Base-by-base conservation (phyloP, 139 green algal genomes). In the Coelastrella sp. region DNA sequence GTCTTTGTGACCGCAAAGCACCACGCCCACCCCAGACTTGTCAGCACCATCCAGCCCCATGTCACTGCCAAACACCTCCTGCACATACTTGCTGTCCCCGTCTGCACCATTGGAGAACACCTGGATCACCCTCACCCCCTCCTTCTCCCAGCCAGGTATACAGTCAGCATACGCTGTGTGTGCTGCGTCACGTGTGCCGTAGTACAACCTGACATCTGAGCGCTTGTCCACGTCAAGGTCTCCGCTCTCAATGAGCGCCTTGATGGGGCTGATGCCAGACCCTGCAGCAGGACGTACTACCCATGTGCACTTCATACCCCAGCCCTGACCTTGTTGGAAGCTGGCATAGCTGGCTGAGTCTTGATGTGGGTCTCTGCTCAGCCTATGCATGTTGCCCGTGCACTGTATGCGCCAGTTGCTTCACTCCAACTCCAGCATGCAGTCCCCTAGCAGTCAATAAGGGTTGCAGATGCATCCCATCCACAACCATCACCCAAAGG, bases 1-100 rank as follows among this genome's bases (percentile, higher is more conserved):
- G 78, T 96, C 96, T 90, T 98, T 98, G 68, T 99, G 97, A 8
- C 97, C 97, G 82, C 96, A 98, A 88, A 99, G 90, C 76, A 98
- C 90, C 10, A 96, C 96, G 12, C 93, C 93, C 74, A 95, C 94
- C 5, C 82, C 76, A 14, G 25, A 22, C 19, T 75, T 74, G 57
- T 86, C 59, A 22, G 60, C 58, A 8, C n/a, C 81, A 17, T 66
- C 11, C 74, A 92, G 73, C 6, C 82, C 91, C 89, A 92, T 90
- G 1, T 68, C 70, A 19, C 61, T 56, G 8, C 79, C 88, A 87
- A 98, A 98, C 8, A 93, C 94, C 79, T 97, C 94, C 92, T 98
- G 96, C 84, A 97, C 78, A 59, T 90, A 85, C 87, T 90, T 78
- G 61, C n/a, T 60, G 22, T 20, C 78, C 17, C 58, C 87, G 20